phyloP scores from a whole-genome alignment of 495 filamentous ascomycete species.

The Amorphotheca resinae region DNA sequence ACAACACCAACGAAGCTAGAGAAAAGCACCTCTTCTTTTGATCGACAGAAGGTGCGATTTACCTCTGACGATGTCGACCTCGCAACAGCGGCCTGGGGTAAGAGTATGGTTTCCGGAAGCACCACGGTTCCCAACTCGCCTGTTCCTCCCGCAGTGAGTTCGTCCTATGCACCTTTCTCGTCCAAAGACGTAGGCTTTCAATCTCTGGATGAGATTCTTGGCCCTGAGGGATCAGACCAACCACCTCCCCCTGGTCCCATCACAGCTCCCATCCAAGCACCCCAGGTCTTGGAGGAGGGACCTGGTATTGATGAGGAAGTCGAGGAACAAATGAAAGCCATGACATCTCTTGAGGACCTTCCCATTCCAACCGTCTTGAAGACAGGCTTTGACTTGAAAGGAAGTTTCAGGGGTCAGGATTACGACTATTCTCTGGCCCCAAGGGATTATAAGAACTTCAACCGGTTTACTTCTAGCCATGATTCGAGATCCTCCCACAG shows the following conservation, averaged over 20 bases:
- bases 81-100: neutral
- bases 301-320: neutral
- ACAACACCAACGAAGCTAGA: too few relatives aligned
- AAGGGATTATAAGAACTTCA: too few relatives aligned
- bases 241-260: neutral
- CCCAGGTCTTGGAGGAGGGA: neutral
- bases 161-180: neutral
- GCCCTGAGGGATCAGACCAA: neutral
- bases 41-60: too few relatives aligned
- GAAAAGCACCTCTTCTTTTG: too few relatives aligned
- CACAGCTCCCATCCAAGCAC: too few relatives aligned
- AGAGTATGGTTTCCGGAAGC: neutral
- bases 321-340: neutral
- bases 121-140: neutral
- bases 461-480: too few relatives aligned
- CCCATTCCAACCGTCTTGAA: neutral
- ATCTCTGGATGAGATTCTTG: neutral
- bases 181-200: neutral
- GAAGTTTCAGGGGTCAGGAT: neutral
- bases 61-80: too few relatives aligned
- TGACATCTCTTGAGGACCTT: neutral
- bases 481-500: too few relatives aligned
- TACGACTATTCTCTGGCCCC: neutral
- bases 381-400: conserved; percentile 1
- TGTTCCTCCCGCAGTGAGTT: neutral